phyloP scores from a whole-genome alignment of 805 yeast genomes.

The Yamadazyma insecticola region DNA sequence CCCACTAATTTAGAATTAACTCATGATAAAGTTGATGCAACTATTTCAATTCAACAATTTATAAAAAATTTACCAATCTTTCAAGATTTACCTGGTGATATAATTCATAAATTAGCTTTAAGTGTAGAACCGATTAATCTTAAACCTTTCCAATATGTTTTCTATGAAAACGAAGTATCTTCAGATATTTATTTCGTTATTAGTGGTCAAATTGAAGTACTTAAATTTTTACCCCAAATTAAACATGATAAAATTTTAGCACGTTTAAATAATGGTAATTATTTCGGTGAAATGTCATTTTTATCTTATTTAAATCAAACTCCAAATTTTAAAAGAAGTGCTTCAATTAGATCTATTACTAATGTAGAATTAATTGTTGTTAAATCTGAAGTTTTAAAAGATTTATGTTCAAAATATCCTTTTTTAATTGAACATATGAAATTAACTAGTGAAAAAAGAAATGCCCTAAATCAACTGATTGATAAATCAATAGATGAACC shows the following conservation, averaged over 20 bases:
- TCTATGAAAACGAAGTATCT: conserved; percentile 56
- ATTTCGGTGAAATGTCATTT: conserved; percentile 77
- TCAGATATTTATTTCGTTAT: conserved; percentile 64
- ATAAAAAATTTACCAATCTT: conserved; percentile 57
- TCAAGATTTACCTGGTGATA: conserved; percentile 49
- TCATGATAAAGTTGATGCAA: conserved; percentile 42
- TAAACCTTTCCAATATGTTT: conserved; percentile 55
- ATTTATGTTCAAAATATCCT: conserved; percentile 56
- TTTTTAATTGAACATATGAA: conserved; percentile 54
- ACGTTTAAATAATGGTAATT: conserved; percentile 56
- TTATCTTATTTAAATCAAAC: conserved; percentile 40
- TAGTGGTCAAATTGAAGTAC: conserved; percentile 67
- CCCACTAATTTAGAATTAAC: conserved; percentile 2
- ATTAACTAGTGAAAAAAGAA: conserved; percentile 54
- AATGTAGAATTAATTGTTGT: conserved; percentile 58
- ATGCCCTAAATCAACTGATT: conserved; percentile 7
- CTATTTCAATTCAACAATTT: conserved; percentile 55
- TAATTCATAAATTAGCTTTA: conserved; percentile 61
- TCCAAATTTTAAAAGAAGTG: conserved; percentile 40
- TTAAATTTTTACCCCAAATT: no score
- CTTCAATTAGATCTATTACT: conserved; percentile 59
- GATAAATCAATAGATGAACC: neutral
- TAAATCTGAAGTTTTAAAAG: conserved; percentile 49
- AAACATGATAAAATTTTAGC: conserved; percentile 38
- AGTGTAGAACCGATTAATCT: conserved; percentile 53